These are phyloP conservation scores for Gaeumannomyces tritici DNA, from an alignment of 2,329 filamentous ascomycete genomes.

Conservation along the genomic window DNA sequence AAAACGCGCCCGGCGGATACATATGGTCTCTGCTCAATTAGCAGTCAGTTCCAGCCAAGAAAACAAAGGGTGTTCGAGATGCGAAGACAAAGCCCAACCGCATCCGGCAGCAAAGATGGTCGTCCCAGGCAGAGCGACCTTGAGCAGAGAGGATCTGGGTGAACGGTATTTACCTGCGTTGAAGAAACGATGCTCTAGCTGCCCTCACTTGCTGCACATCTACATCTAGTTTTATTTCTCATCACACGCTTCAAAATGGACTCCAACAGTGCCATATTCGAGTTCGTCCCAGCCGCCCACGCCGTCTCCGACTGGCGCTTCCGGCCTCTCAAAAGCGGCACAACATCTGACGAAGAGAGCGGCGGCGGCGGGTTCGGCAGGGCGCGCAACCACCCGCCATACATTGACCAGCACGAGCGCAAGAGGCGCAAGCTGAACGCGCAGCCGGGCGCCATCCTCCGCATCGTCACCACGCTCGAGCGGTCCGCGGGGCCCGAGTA, in stretches of 20 bases:
- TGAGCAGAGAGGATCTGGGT: too few relatives aligned
- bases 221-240: neutral
- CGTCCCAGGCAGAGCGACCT: too few relatives aligned
- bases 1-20: too few relatives aligned
- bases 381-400: neutral
- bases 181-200: too few relatives aligned
- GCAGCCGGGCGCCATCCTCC: neutral
- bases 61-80: too few relatives aligned
- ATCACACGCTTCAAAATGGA: neutral
- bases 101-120: too few relatives aligned
- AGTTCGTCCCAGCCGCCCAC: neutral
- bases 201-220: too few relatives aligned
- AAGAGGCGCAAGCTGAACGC: neutral
- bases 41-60: too few relatives aligned
- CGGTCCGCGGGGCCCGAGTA: neutral
- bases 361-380: neutral
- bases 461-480: neutral
- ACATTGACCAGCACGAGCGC: neutral
- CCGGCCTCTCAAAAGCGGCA: neutral
- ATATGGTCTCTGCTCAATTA: too few relatives aligned
- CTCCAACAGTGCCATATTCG: neutral
- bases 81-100: too few relatives aligned
- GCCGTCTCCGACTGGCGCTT: neutral
- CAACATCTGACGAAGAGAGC: neutral
- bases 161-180: too few relatives aligned